Conservation (phyloP, 2,329 filamentous ascomycete genomes). For the Hortaea sp. region DNA sequence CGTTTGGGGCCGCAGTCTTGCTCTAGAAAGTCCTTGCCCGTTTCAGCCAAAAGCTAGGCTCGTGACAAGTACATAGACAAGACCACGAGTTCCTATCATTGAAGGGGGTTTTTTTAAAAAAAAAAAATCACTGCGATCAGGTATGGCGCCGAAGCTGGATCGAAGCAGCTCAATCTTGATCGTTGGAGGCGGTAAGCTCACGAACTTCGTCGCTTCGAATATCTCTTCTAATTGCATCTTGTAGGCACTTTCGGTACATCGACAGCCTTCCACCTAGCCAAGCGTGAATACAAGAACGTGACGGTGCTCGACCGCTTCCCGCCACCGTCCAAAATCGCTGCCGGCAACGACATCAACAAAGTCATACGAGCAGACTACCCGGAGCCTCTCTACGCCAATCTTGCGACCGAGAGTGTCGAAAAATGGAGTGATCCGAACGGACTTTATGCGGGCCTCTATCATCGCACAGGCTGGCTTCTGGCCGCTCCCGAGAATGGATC, state of each 20-base stretch:
- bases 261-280: slow-evolving; percentile 1
- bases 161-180: background rate
- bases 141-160: background rate
- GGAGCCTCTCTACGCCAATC: slow-evolving; percentile 58
- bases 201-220: background rate
- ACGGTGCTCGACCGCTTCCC: slow-evolving; percentile 38
- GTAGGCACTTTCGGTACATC: slow-evolving; percentile 1
- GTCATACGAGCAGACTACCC: slow-evolving; percentile 65
- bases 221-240: too few species aligned
- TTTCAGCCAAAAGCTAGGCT: too few species aligned
- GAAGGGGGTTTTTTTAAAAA: too few species aligned
- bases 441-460: slow-evolving; percentile 5
- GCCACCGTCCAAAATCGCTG: slow-evolving; percentile 35
- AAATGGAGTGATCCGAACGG: slow-evolving; percentile 46
- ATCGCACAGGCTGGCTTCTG: slow-evolving; percentile 8
- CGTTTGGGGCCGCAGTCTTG: too few species aligned
- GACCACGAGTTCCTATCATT: too few species aligned
- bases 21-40: too few species aligned
- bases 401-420: slow-evolving; percentile 57
- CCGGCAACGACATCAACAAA: slow-evolving; percentile 41
- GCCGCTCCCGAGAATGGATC: slow-evolving; percentile 4
- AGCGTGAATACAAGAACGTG: slow-evolving; percentile 36
- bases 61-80: too few species aligned
- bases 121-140: too few species aligned
- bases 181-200: background rate